Conservation (phyloP, 352 stramenopile species). For the Globisporangium heterothallicum region DNA sequence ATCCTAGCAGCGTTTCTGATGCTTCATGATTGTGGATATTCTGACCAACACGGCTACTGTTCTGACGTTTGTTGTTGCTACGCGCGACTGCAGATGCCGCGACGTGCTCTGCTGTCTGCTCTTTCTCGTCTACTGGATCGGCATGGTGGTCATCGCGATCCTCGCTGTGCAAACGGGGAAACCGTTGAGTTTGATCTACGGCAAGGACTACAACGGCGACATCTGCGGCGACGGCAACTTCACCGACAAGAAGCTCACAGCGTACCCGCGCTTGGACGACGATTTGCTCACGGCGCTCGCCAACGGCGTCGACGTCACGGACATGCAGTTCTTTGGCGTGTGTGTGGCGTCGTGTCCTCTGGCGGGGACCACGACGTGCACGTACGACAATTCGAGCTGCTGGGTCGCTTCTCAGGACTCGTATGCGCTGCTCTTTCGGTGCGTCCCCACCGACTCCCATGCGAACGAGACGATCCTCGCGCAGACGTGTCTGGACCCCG, state of each 20-base stretch:
- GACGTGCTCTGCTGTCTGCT: constrained; percentile 76
- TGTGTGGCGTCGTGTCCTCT: constrained; percentile 61
- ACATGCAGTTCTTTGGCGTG: constrained; percentile 74
- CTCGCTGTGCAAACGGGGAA: constrained; percentile 61
- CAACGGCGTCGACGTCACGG: constrained; percentile 31
- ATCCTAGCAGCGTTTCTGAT: not conserved
- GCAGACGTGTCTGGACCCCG: constrained; percentile 57
- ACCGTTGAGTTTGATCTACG: constrained; percentile 73
- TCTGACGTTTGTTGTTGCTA: no score
- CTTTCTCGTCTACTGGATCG: constrained; percentile 84
- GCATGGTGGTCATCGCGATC: constrained; percentile 68
- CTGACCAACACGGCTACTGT: not conserved
- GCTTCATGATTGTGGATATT: not conserved
- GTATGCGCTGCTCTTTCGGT: constrained; percentile 59
- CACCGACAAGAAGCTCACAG: constrained; percentile 36
- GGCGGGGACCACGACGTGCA: constrained; percentile 51
- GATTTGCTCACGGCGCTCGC: constrained; percentile 55
- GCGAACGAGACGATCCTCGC: constrained; percentile 51
- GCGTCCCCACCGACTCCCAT: constrained; percentile 52
- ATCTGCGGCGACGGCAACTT: constrained; percentile 65
- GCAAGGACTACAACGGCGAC: constrained; percentile 75
- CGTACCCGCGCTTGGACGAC: constrained; percentile 77
- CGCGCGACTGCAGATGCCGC: no score
- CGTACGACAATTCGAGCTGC: constrained; percentile 63
- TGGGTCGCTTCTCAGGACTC: constrained; percentile 55